Evolutionary conservation across 1,284 basidiomycete species (phyloP).

Genomic region (Heterobasidion occidentale): DNA sequence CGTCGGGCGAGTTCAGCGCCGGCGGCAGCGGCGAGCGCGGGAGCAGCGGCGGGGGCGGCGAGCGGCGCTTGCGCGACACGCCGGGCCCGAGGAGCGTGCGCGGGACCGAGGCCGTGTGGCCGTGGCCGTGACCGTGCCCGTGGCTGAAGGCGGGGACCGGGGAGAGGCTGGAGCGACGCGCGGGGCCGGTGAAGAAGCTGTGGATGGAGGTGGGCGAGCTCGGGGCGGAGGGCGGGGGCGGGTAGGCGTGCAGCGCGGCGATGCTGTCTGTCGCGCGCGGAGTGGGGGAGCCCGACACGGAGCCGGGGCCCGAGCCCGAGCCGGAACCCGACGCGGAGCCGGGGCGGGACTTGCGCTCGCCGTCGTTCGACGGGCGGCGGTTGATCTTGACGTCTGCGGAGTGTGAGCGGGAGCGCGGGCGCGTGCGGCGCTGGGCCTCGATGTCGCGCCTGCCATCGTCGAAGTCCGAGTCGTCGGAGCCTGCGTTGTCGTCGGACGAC

Average conservation of each 20-base stretch:
- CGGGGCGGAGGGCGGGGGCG: slow-evolving; percentile 27
- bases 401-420: slow-evolving; percentile 23
- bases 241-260: slow-evolving; percentile 47
- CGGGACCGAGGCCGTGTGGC: slow-evolving; percentile 11
- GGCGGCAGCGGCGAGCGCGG: slow-evolving; percentile 15
- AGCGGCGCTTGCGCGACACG: slow-evolving; percentile 21
- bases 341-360: slow-evolving; percentile 25
- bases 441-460: slow-evolving; percentile 40
- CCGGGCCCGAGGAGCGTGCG: slow-evolving; percentile 16
- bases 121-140: slow-evolving; percentile 11
- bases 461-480: slow-evolving; percentile 53
- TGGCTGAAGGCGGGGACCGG: slow-evolving; percentile 16
- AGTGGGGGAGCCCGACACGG: not conserved
- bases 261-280: slow-evolving; percentile 23
- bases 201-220: slow-evolving; percentile 20
- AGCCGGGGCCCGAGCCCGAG: slow-evolving; percentile 15
- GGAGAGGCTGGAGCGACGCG: too few species aligned
- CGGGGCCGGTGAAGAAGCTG: not conserved
- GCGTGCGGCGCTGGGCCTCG: slow-evolving; percentile 29
- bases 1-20: slow-evolving; percentile 9
- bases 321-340: slow-evolving; percentile 14
- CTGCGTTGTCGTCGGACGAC: slow-evolving; percentile 42
- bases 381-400: slow-evolving; percentile 11
- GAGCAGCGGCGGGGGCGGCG: slow-evolving; percentile 34
- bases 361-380: slow-evolving; percentile 11